Conservation (phyloP, 1,139 yeast species). For the Kodamaea sp. region DNA sequence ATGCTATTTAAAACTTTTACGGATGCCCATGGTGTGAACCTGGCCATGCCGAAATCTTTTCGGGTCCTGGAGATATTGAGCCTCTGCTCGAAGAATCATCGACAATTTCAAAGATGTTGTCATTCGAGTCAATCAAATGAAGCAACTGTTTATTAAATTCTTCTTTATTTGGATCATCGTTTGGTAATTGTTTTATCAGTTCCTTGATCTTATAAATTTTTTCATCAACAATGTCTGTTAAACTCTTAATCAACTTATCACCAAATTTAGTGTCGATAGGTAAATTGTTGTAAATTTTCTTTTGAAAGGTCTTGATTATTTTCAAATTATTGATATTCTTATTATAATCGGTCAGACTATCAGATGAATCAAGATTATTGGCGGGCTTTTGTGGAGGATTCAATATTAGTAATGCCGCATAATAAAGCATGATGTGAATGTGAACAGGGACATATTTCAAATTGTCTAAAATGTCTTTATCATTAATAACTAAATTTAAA, state of each 20-base stretch:
- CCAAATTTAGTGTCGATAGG: conserved; percentile 58
- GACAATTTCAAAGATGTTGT: conserved; percentile 17
- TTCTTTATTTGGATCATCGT: conserved; percentile 10
- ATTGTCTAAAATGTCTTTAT: conserved; percentile 54
- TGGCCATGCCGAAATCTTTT: conserved; percentile 61
- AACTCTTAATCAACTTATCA: conserved; percentile 40
- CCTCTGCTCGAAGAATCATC: conserved; percentile 24
- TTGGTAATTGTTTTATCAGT: conserved; percentile 10
- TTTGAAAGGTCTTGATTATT: conserved; percentile 38
- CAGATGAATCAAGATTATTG: conserved; percentile 15
- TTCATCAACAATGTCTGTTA: conserved; percentile 44
- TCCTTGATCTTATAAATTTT: conserved; percentile 21
- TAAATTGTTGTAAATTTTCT: conserved; percentile 40
- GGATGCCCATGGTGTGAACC: conserved; percentile 69
- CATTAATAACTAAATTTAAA: conserved; percentile 54
- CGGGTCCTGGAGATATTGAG: conserved; percentile 37
- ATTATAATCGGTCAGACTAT: conserved; percentile 17
- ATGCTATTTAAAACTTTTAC: conserved; percentile 12
- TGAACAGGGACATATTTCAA: conserved; percentile 67
- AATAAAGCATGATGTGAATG: conserved; percentile 66
- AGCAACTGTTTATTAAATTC: conserved; percentile 18
- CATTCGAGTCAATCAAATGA: conserved; percentile 17
- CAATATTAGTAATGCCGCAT: conserved; percentile 57
- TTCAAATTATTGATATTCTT: conserved; percentile 26
- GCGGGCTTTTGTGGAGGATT: conserved; percentile 41